These are phyloP conservation scores for Aspergillus conjunctus DNA, from an alignment of 495 filamentous ascomycete species.

Conservation along the genomic window DNA sequence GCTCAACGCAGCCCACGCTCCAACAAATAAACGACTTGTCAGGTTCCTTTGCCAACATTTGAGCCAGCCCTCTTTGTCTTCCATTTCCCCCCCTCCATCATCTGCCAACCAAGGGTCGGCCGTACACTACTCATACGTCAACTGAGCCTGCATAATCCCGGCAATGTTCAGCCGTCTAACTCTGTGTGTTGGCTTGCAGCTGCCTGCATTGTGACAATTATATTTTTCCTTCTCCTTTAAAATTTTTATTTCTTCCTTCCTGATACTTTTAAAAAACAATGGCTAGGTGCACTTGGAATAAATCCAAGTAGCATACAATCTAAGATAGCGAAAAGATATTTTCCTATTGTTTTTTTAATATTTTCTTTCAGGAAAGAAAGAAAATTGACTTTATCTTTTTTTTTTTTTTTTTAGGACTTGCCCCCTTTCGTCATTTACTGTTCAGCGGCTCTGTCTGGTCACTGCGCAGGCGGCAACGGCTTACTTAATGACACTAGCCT, in stretches of 20 bases:
- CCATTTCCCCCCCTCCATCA: conserved; percentile 13
- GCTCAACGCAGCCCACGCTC: conserved; percentile 20
- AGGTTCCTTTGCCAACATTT: conserved; percentile 10
- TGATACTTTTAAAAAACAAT: not conserved
- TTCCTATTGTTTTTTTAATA: not conserved
- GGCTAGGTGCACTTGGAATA: not conserved
- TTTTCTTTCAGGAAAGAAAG: conserved; percentile 1
- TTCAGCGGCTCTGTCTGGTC: conserved; percentile 9
- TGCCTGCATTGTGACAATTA: conserved; percentile 8
- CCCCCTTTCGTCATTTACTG: conserved; percentile 41
- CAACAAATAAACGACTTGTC: conserved; percentile 11
- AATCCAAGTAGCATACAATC: not conserved
- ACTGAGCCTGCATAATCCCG: conserved; percentile 29
- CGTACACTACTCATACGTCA: conserved; percentile 16
- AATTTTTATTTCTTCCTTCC: conserved; percentile 8
- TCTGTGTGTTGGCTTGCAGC: conserved; percentile 23
- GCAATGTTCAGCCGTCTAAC: conserved; percentile 21
- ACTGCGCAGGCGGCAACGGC: conserved; percentile 13
- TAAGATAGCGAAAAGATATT: not conserved
- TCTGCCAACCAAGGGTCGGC: conserved; percentile 13
- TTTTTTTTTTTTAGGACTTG: conserved; percentile 21
- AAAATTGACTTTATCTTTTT: conserved; percentile 6
- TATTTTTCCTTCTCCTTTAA: conserved; percentile 7
- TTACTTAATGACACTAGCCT: conserved; percentile 19
- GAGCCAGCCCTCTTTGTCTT: conserved; percentile 11